A percentile compares a stretch with the other conserved stretches of the same genome.
These are phyloP conservation scores for Cercospora brassicicola DNA, from an alignment of 2,329 filamentous ascomycete species.

Conservation along the genomic window DNA sequence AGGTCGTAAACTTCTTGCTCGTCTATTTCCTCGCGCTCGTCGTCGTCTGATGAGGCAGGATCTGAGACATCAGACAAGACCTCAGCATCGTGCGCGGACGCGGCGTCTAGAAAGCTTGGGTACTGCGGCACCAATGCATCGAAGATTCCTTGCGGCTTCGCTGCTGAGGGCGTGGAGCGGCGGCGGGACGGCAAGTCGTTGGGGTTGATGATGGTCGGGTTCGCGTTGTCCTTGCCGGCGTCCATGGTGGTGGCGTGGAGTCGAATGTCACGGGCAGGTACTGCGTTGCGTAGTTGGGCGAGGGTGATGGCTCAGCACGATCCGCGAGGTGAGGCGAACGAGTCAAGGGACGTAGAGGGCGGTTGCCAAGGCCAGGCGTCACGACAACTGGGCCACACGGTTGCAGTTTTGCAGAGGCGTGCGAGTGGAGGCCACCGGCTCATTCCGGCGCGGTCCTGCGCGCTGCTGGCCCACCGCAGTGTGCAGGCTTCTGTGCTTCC, in stretches of 20 bases:
- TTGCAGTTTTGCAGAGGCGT: neutral
- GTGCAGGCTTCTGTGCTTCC: too few relatives aligned
- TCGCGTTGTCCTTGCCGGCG: constrained; percentile 67
- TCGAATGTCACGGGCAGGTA: constrained; percentile 3
- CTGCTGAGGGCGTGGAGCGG: constrained; percentile 43
- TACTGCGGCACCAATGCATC: constrained; percentile 54
- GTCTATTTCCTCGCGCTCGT: constrained; percentile 81
- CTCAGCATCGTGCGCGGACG: constrained; percentile 34
- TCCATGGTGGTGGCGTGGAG: constrained; percentile 35
- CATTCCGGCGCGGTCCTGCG: neutral
- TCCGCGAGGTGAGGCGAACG: neutral
- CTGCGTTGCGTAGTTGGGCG: neutral
- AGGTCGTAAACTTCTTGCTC: constrained; percentile 97
- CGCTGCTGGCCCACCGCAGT: too few relatives aligned
- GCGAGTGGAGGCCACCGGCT: neutral
- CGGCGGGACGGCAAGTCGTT: constrained; percentile 84
- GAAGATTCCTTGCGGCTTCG: constrained; percentile 56
- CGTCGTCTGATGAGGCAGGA: constrained; percentile 51
- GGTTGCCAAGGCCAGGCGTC: neutral
- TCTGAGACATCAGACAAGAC: constrained; percentile 41
- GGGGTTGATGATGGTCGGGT: constrained; percentile 86
- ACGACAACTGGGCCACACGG: neutral
- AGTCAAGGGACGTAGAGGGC: neutral
- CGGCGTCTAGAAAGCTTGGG: constrained; percentile 44
- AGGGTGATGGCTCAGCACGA: neutral